A percentile compares a stretch with the other conserved stretches of the same genome.
These are phyloP conservation scores for Scheffersomyces spartinae DNA, from an alignment of 805 yeast genomes.

Conservation along the genomic window DNA sequence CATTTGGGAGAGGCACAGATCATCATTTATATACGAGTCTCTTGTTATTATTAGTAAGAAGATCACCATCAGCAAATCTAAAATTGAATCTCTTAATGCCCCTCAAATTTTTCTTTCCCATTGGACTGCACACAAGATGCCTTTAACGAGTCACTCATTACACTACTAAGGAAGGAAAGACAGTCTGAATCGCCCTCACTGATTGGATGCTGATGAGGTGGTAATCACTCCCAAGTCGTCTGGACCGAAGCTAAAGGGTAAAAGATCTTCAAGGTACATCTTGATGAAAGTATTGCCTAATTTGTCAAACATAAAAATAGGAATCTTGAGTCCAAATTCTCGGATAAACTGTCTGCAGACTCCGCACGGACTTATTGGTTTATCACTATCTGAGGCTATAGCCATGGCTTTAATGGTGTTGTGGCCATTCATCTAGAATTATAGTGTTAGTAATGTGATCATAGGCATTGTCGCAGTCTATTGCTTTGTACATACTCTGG, in stretches of 20 bases:
- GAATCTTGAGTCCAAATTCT: slow-evolving; percentile 56
- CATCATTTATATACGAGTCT: slow-evolving; percentile 3
- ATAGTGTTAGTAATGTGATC: slow-evolving; percentile 7
- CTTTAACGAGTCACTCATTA: too few relatives aligned
- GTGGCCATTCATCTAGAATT: slow-evolving; percentile 25
- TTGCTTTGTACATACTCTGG: slow-evolving; percentile 23
- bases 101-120: too few relatives aligned
- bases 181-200: neutral
- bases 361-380: slow-evolving; percentile 81
- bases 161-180: neutral
- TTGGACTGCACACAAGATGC: slow-evolving; percentile 1
- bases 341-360: slow-evolving; percentile 84
- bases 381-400: slow-evolving; percentile 46
- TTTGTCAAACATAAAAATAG: slow-evolving; percentile 57
- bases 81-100: too few relatives aligned
- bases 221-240: slow-evolving; percentile 32
- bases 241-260: slow-evolving; percentile 86
- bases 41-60: slow-evolving; percentile 5
- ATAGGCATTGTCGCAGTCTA: neutral
- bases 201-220: neutral
- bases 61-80: neutral
- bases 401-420: slow-evolving; percentile 47
- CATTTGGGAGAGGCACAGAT: slow-evolving; percentile 73
- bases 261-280: slow-evolving; percentile 46
- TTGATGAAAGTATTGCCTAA: slow-evolving; percentile 34